Evolutionary conservation across 352 stramenopile genomes (phyloP).

Genomic region (Albugo candida): DNA sequence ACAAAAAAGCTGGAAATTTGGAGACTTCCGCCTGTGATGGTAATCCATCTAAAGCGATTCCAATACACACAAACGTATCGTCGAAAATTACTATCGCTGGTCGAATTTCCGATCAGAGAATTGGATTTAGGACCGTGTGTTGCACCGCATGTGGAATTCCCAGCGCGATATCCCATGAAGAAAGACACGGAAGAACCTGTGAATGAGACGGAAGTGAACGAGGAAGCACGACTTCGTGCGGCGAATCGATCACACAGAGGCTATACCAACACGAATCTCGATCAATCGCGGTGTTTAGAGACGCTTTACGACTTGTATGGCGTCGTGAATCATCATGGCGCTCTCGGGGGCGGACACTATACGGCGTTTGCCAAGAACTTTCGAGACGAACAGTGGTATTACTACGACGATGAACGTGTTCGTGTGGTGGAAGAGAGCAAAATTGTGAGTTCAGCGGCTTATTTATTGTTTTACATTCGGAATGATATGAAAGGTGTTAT

Average conservation of each 20-base stretch:
- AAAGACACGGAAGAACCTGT: constrained; percentile 1
- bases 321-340: constrained; percentile 77
- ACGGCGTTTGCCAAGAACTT: constrained; percentile 80
- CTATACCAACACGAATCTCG: constrained; percentile 79
- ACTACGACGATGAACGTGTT: constrained; percentile 78
- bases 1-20: constrained; percentile 98
- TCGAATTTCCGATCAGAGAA: constrained; percentile 90
- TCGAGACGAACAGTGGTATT: constrained; percentile 79
- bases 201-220: not conserved
- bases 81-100: constrained; percentile 75
- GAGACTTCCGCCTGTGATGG: constrained; percentile 91
- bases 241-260: constrained; percentile 54
- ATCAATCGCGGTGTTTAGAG: constrained; percentile 69
- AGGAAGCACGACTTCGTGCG: constrained; percentile 1
- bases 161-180: constrained; percentile 44
- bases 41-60: constrained; percentile 98
- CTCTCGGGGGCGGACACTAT: constrained; percentile 73
- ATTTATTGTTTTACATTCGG: constrained; percentile 84
- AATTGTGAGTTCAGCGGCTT: constrained; percentile 69
- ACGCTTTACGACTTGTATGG: constrained; percentile 79
- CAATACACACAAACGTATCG: constrained; percentile 90
- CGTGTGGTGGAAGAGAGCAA: constrained; percentile 72
- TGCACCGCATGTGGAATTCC: constrained; percentile 56
- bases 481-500: constrained; percentile 71
- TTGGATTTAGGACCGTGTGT: constrained; percentile 88